A percentile compares a stretch with the other conserved stretches of the same genome.
phyloP scores from a whole-genome alignment of 2,329 filamentous ascomycete species.

The Xylaria sp. region DNA sequence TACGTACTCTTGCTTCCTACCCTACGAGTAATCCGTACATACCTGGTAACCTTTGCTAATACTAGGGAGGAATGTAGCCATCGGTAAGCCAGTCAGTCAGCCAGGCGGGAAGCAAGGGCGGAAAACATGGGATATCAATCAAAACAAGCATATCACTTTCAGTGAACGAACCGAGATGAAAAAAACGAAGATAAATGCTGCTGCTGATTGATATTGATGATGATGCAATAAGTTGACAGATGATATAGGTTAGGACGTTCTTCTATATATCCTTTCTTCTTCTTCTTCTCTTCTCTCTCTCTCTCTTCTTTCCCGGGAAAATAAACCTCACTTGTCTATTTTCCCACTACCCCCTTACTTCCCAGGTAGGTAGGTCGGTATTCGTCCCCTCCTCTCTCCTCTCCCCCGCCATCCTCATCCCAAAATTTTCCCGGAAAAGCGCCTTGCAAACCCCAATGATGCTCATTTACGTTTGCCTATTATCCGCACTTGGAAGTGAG shows the following conservation, averaged over 20 bases:
- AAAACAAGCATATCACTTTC: background rate
- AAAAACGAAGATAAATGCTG: background rate
- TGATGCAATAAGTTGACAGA: constrained; percentile 12
- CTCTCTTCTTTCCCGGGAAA: background rate
- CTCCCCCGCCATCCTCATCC: background rate
- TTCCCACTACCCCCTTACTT: no score
- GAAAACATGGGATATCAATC: no score
- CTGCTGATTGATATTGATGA: background rate
- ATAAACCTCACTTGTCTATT: background rate
- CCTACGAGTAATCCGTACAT: no score
- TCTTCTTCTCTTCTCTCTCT: background rate
- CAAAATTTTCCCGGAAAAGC: constrained; percentile 7
- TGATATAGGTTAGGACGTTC: constrained; percentile 6
- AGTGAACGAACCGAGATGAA: no score
- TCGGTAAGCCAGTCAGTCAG: no score
- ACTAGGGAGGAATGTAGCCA: no score
- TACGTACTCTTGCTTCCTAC: no score
- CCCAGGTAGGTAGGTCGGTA: no score
- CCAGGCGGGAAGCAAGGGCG: no score
- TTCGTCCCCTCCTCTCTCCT: background rate
- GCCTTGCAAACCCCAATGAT: constrained; percentile 15
- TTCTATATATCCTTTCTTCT: constrained; percentile 14
- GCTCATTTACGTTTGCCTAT: constrained; percentile 3
- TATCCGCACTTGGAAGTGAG: constrained; percentile 6
- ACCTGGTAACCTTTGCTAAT: no score